phyloP scores from a whole-genome alignment of 2,329 filamentous ascomycete genomes.

The Cladosporium colombiae region DNA sequence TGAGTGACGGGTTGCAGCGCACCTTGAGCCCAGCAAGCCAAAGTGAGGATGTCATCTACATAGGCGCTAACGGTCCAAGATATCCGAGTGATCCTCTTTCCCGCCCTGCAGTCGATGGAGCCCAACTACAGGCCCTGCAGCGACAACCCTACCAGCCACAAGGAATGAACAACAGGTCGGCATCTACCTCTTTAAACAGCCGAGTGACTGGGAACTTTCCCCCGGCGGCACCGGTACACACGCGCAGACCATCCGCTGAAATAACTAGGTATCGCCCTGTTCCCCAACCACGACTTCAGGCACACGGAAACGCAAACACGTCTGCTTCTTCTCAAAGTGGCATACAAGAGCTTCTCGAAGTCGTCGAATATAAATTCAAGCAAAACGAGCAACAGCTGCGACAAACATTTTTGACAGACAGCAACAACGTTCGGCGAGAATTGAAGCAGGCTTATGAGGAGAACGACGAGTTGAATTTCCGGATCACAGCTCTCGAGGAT shows the following conservation, averaged over 20 bases:
- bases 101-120: background rate
- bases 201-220: background rate
- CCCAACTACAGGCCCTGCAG: background rate
- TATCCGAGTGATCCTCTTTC: background rate
- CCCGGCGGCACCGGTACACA: background rate
- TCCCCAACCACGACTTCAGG: background rate
- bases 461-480: background rate
- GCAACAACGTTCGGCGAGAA: background rate
- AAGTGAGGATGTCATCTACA: conserved; percentile 1
- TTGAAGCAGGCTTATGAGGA: background rate
- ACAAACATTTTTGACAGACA: background rate
- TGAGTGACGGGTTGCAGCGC: background rate
- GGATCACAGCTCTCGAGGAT: conserved; percentile 1
- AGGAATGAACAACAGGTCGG: background rate
- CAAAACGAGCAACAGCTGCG: conserved; percentile 9
- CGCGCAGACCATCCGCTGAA: background rate
- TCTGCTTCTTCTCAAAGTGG: background rate
- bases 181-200: background rate
- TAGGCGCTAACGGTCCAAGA: background rate
- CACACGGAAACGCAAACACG: background rate
- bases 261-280: background rate
- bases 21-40: background rate
- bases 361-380: conserved; percentile 18
- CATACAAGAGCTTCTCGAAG: conserved; percentile 15
- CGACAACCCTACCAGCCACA: background rate